Evolutionary conservation across 768 basidiomycete species (phyloP).

Genomic region (Collybia mongolica): DNA sequence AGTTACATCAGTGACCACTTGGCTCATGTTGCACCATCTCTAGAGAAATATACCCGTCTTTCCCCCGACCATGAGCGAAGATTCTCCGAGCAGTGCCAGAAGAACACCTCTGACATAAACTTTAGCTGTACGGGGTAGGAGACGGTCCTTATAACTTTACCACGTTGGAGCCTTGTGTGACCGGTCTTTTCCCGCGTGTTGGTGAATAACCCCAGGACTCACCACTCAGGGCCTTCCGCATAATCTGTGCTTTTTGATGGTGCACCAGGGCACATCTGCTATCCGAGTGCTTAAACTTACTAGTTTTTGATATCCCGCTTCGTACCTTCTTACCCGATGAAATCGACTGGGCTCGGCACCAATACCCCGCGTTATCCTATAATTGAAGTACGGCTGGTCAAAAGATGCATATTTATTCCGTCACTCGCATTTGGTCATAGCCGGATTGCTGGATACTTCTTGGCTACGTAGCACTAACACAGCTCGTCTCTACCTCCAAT

Average conservation of each 20-base stretch:
- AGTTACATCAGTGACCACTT: too few species aligned
- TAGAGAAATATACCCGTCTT: constrained; percentile 9
- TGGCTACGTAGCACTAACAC: not conserved
- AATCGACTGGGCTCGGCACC: constrained; percentile 3
- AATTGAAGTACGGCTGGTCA: too few species aligned
- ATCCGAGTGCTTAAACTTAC: not conserved
- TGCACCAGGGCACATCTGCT: too few species aligned
- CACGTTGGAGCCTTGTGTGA: too few species aligned
- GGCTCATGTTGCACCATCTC: not conserved
- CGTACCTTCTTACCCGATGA: not conserved
- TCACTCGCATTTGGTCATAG: not conserved
- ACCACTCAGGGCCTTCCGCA: too few species aligned
- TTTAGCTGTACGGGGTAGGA: not conserved
- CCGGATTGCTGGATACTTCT: not conserved
- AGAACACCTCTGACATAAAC: not conserved
- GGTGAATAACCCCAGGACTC: too few species aligned
- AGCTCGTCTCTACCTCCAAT: constrained; percentile 12
- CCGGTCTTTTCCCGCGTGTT: too few species aligned
- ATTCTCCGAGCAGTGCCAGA: constrained; percentile 4
- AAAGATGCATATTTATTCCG: not conserved
- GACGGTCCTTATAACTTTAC: not conserved
- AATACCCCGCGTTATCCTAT: not conserved
- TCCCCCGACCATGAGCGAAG: constrained; percentile 8
- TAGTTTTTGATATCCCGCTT: not conserved
- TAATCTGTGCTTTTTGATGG: too few species aligned